phyloP scores from a whole-genome alignment of 2,329 filamentous ascomycete species.

The Pseudogymnoascus sp. region DNA sequence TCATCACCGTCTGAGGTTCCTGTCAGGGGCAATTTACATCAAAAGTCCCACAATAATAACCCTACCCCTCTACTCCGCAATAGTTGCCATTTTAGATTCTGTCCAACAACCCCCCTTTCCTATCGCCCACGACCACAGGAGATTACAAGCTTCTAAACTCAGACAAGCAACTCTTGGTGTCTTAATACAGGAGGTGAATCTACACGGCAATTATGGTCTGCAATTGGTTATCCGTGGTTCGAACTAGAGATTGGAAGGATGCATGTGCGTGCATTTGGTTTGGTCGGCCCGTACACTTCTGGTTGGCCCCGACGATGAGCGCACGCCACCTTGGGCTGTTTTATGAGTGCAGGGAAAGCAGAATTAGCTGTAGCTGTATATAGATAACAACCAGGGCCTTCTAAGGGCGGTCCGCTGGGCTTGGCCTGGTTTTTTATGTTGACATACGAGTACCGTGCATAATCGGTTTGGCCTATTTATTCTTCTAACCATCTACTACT shows the following conservation, averaged over 20 bases:
- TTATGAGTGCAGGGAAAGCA: not conserved
- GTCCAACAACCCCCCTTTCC: not conserved
- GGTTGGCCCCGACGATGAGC: not conserved
- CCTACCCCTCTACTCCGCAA: not conserved
- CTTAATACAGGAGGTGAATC: not conserved
- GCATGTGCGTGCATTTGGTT: not conserved
- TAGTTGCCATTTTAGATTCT: not conserved
- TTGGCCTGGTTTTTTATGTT: not conserved
- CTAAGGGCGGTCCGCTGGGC: not conserved
- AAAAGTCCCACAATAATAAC: not conserved
- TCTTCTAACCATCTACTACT: not conserved
- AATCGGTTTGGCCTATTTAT: not conserved
- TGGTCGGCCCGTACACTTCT: not conserved
- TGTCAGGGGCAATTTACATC: not conserved
- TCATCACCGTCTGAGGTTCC: not conserved
- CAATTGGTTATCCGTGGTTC: not conserved
- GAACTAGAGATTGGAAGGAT: not conserved
- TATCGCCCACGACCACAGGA: not conserved
- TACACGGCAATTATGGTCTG: not conserved
- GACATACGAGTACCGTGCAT: too few species aligned
- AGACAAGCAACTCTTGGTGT: not conserved
- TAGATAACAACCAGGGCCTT: not conserved
- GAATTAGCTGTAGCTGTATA: not conserved
- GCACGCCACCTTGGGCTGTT: not conserved
- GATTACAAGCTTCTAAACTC: not conserved